These are phyloP conservation scores for Talaromyces proteolyticus DNA, from an alignment of 495 filamentous ascomycete species.

Conservation along the genomic window DNA sequence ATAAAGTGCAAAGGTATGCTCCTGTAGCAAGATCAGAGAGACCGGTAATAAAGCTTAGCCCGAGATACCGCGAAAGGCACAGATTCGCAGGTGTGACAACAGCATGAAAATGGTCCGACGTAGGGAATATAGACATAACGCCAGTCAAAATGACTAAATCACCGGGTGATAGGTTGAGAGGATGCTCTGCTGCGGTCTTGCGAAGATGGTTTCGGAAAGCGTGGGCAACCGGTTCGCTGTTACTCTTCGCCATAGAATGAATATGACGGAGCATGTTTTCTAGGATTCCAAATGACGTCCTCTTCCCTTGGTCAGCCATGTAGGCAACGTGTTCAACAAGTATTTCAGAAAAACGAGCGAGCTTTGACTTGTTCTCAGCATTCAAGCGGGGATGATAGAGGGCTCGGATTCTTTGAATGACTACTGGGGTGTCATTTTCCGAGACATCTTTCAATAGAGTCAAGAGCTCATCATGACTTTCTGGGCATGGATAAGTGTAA, in stretches of 20 bases:
- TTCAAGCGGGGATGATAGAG: conserved; percentile 85
- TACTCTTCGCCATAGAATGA: conserved; percentile 80
- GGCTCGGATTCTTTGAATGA: conserved; percentile 84
- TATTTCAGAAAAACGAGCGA: conserved; percentile 64
- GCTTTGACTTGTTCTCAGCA: conserved; percentile 75
- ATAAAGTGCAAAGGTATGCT: conserved; percentile 70
- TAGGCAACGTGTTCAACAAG: conserved; percentile 76
- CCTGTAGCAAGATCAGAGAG: conserved; percentile 65
- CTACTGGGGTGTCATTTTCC: conserved; percentile 59
- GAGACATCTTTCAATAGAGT: conserved; percentile 53
- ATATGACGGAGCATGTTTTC: conserved; percentile 72
- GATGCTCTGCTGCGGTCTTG: conserved; percentile 52
- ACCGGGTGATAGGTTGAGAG: conserved; percentile 57
- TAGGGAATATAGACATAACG: conserved; percentile 80
- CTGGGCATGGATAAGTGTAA: conserved; percentile 80
- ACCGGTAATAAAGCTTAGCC: conserved; percentile 59
- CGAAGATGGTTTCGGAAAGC: conserved; percentile 71
- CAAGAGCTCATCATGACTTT: conserved; percentile 68
- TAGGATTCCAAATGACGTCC: conserved; percentile 51
- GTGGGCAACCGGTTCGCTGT: conserved; percentile 67
- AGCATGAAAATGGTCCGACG: conserved; percentile 93
- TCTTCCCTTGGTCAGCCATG: conserved; percentile 46
- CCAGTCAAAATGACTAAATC: conserved; percentile 80
- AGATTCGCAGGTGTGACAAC: conserved; percentile 86
- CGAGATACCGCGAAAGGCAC: conserved; percentile 74